phyloP scores from a whole-genome alignment of 139 green algal species.

The Raphidocelis subcapitata region DNA sequence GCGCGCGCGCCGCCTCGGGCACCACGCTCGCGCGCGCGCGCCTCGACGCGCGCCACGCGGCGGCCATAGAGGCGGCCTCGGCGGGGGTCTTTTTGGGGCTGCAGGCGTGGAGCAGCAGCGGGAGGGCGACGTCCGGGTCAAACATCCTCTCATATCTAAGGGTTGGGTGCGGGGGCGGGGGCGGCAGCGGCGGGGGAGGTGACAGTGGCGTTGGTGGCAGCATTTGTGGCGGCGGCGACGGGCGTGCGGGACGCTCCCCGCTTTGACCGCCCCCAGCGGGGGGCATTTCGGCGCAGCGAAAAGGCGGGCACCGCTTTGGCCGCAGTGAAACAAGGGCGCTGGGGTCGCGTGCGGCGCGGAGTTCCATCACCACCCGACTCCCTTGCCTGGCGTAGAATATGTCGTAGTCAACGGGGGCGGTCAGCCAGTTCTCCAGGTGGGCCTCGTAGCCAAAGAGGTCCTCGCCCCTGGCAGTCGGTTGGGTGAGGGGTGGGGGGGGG shows the following conservation, averaged over 20 bases:
- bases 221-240: too few relatives aligned
- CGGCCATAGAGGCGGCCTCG: constrained; percentile 9
- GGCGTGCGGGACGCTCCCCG: too few relatives aligned
- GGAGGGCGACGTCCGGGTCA: constrained; percentile 22
- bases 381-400: constrained; percentile 39
- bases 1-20: not conserved
- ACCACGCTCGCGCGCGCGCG: constrained; percentile 23
- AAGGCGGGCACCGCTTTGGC: too few relatives aligned
- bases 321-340: too few relatives aligned
- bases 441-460: constrained; percentile 46
- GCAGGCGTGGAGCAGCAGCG: constrained; percentile 26
- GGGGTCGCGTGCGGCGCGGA: too few relatives aligned
- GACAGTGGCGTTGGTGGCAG: too few relatives aligned
- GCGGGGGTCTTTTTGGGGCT: not conserved
- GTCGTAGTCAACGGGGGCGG: constrained; percentile 15
- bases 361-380: too few relatives aligned
- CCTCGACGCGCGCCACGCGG: constrained; percentile 4
- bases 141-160: constrained; percentile 53
- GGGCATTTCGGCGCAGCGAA: too few relatives aligned
- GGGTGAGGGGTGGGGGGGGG: too few relatives aligned
- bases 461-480: constrained; percentile 31
- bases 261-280: too few relatives aligned
- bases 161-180: too few relatives aligned
- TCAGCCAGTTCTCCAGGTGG: constrained; percentile 42
- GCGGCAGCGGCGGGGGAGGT: not conserved